Evolutionary conservation across 1,284 basidiomycete species (phyloP), one percentile per base, ranked within the genome.

Genomic region (Trichosporon faecale): DNA sequence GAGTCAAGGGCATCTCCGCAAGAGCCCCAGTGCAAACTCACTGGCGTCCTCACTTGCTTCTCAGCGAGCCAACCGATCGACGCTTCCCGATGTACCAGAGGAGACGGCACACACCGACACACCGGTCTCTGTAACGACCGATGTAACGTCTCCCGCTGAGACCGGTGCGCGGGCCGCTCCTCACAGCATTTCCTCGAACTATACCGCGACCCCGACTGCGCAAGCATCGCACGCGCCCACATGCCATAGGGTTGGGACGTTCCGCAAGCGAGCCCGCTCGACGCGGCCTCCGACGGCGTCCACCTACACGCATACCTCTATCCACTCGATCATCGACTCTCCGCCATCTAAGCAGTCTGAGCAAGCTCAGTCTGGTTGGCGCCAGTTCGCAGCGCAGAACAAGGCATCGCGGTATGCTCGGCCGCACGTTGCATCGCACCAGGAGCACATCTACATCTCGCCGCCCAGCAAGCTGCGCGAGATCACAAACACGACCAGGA

Each of bases 11-110:
- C 11, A 18, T 5, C 27, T n/a, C 3, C 29, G 29, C 29, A 61
- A 61, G 57, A 61, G 57, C 29, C 23, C 57, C 16, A 61, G 57
- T n/a, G 57, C 57, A 6, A 61, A 61, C 29, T 61, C 57, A 18
- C 29, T 61, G 16, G 57, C 57, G 29, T 61, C 57, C 2, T 61
- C 57, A 16, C 27, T 61, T 29, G 57, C 57, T 16, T 61, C 57
- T 16, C 57, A 61, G 57, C 57, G 57, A 6, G 57, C 57, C 3
- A 61, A 61, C 29, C 57, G 57, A 29, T 61, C 57, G 18, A n/a
- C 57, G 29, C 57, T 61, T 16, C 57, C 57, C 27, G 57, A 61
- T n/a, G 57, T 61, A 2, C 57, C 57, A 9, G 57, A 61, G n/a
- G 57, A 61, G 57, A 31, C 27, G 57, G 27, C 57, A 16, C 57